Evolutionary conservation across 805 yeast genomes (phyloP), one percentile per base, ranked within the genome.

Genomic region (Saccharomyces jurei): DNA sequence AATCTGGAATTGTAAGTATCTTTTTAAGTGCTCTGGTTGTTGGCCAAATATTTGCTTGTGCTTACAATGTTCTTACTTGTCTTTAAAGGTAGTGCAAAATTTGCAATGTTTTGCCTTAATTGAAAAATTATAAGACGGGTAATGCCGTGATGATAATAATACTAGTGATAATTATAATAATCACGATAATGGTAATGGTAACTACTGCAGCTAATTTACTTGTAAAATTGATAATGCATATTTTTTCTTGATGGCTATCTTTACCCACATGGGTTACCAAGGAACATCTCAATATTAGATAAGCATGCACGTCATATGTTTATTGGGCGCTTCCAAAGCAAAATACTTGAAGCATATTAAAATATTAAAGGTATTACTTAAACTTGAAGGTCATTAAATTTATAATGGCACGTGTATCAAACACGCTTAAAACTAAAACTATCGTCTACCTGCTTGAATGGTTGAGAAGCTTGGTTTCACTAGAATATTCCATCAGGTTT

Each of bases 401-500:
- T 36, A 36, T 36, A 36, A 36, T 17, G 6, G 25, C 17, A 36
- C 17, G 44, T 36, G 44, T 36, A 36, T 36, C 44, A 36, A 36
- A 36, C 44, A 36, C 44, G 3, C 17, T 17, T 36, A 13, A 1
- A 2, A 31, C 17, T n/a, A 8, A 36, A 5, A 21, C 10, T 36
- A 9, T 6, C 8, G 10, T 36, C 10, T 36, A 17, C 9, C 6
- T 17, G 44, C 13, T 21, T 36, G 13, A 36, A n/a, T 6, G 11
- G 22, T 17, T 11, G 3, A 17, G 36, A 14, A 31, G 4, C 14
- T 31, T 6, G 17, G n/a, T 36, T 36, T 36, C 6, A 1, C 21
- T 36, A 36, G 3, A 25, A 36, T 22, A 71, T 62, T 53, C 60
- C 63, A 59, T 78, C 82, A 1, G 81, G 80, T 28, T 70, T 74